Conservation (phyloP, 331 rosid genomes). For the Ulmus americana region DNA sequence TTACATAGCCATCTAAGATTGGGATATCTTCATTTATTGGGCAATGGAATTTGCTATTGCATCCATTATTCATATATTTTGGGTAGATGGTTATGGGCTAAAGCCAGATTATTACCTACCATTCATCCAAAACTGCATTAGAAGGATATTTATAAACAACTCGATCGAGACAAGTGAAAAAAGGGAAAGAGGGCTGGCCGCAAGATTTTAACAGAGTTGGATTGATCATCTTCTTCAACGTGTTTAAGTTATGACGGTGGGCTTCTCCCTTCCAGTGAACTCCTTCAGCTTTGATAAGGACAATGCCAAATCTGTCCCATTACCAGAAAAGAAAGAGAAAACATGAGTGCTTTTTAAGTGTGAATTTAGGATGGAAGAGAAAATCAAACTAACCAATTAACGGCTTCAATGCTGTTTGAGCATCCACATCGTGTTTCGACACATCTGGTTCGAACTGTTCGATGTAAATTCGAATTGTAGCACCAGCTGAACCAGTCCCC, state of each 20-base stretch:
- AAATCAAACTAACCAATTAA: conserved; percentile 55
- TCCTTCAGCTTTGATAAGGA: conserved; percentile 78
- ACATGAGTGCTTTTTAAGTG: not conserved
- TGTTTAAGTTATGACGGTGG: conserved; percentile 84
- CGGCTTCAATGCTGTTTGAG: conserved; percentile 82
- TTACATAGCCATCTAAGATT: too few species aligned
- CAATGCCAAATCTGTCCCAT: conserved; percentile 70
- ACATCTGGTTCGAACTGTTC: conserved; percentile 81
- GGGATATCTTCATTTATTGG: too few species aligned
- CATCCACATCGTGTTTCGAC: conserved; percentile 76
- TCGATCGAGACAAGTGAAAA: conserved; percentile 8
- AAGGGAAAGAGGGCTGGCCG: conserved; percentile 16
- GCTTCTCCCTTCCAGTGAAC: conserved; percentile 86
- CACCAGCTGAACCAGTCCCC: conserved; percentile 99
- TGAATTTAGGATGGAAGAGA: not conserved
- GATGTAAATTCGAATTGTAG: conserved; percentile 81
- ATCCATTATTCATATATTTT: too few species aligned
- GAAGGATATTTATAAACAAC: conserved; percentile 12
- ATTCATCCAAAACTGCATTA: conserved; percentile 27
- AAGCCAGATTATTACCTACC: conserved; percentile 16
- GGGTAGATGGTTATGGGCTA: not conserved
- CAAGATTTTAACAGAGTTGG: conserved; percentile 8
- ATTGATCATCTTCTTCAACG: conserved; percentile 12
- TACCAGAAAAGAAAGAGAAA: conserved; percentile 8
- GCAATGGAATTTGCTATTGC: too few species aligned